A percentile compares a stretch with the other conserved stretches of the same genome.
Evolutionary conservation across 371 early-diverging fungal genomes (phyloP).

Genomic region (Nematocida minor): DNA sequence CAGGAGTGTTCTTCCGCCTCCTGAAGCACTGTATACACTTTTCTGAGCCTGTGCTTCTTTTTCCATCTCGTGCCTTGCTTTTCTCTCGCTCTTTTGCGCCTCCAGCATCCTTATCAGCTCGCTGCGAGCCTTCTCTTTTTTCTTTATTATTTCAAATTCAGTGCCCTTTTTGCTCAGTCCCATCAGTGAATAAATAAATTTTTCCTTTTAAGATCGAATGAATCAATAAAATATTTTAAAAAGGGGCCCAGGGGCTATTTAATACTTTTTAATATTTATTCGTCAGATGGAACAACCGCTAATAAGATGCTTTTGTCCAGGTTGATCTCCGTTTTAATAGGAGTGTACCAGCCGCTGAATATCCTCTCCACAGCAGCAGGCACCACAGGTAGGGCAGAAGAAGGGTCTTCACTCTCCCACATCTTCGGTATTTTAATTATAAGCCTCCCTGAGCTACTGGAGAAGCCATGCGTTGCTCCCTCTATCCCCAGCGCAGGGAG

Average conservation of each 20-base stretch:
- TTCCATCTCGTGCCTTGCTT: too few relatives aligned
- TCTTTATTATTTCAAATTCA: too few relatives aligned
- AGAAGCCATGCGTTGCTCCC: neutral
- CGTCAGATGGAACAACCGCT: neutral
- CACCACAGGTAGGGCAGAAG: neutral
- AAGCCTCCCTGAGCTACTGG: neutral
- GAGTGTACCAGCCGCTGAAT: slow-evolving; percentile 13
- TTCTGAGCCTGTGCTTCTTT: too few relatives aligned
- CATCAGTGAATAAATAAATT: too few relatives aligned
- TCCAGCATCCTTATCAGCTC: too few relatives aligned
- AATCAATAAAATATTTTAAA: too few relatives aligned
- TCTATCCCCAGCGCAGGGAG: neutral
- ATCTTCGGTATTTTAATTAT: neutral
- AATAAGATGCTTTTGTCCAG: slow-evolving; percentile 33
- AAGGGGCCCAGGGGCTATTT: neutral
- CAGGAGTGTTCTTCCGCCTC: too few relatives aligned
- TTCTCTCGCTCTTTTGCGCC: too few relatives aligned
- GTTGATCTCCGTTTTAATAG: neutral
- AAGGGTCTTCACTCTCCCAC: neutral
- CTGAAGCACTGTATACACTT: too few relatives aligned
- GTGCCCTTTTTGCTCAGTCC: too few relatives aligned
- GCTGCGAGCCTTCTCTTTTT: too few relatives aligned
- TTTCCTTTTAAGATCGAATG: too few relatives aligned
- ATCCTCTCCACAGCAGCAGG: neutral
- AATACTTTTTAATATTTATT: neutral